Evolutionary conservation across 345 rosid genomes (phyloP).

Genomic region (Cardamine chenopodiifolia): DNA sequence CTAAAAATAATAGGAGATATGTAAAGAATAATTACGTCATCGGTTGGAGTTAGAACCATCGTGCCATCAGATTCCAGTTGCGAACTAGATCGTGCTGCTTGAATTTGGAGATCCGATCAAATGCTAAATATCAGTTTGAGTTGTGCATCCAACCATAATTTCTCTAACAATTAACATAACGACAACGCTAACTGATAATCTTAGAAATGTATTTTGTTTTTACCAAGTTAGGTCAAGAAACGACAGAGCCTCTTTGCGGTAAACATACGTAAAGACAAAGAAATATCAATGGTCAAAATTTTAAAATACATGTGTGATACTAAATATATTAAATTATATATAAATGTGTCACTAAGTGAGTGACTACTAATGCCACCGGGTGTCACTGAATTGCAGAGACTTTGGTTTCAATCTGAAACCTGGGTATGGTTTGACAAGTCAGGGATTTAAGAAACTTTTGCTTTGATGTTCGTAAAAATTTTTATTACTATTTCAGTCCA

Average conservation of each 20-base stretch:
- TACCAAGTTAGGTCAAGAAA: conserved; percentile 26
- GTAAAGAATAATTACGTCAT: background rate
- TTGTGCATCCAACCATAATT: background rate
- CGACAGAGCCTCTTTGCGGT: conserved; percentile 15
- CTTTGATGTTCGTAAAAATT: background rate
- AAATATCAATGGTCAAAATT: conserved; percentile 6
- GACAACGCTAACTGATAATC: conserved; percentile 5
- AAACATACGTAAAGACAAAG: conserved; percentile 35
- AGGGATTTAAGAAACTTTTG: background rate
- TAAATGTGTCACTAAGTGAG: conserved; percentile 16
- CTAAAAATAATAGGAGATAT: background rate
- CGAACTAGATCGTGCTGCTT: conserved; percentile 1
- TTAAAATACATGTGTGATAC: conserved; percentile 22
- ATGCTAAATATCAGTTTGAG: background rate
- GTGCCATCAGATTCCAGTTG: background rate
- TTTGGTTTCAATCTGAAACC: conserved; percentile 1
- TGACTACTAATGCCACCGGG: background rate
- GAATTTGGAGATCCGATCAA: background rate
- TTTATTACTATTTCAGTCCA: background rate
- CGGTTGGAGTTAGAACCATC: background rate
- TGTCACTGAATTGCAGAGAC: conserved; percentile 4
- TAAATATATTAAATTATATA: background rate
- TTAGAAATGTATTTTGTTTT: background rate
- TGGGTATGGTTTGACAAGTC: background rate
- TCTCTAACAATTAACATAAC: background rate